phyloP scores from a whole-genome alignment of 148 eudicot genomes.

The Pouteria glomerata region DNA sequence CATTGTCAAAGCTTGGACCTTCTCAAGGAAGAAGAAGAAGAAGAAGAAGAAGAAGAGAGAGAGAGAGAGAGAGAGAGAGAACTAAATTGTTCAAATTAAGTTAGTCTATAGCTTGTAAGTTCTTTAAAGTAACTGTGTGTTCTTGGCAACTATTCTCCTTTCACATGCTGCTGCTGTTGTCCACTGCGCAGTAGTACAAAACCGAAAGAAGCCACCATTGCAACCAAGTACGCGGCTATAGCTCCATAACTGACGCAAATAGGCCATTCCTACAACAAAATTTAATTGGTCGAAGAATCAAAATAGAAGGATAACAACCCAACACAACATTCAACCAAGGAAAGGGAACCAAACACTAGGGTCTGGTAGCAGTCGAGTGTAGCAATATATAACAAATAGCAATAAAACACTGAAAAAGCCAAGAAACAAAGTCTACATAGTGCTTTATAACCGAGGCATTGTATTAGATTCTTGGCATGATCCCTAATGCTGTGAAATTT shows the following conservation, averaged over 20 bases:
- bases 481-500: neutral
- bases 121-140: too few relatives aligned
- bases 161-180: conserved; percentile 33
- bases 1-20: too few relatives aligned
- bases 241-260: conserved; percentile 89
- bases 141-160: conserved; percentile 55
- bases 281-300: neutral
- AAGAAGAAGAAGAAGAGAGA: too few relatives aligned
- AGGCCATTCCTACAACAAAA: conserved; percentile 80
- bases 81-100: too few relatives aligned
- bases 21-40: too few relatives aligned
- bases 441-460: neutral
- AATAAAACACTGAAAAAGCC: neutral
- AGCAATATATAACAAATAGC: neutral
- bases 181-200: conserved; percentile 22
- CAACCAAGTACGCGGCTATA: conserved; percentile 58
- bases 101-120: too few relatives aligned
- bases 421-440: neutral
- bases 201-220: conserved; percentile 51
- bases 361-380: neutral
- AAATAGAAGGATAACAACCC: neutral
- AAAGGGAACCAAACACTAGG: neutral
- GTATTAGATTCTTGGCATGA: neutral
- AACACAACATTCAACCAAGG: neutral
- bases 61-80: too few relatives aligned